Evolutionary conservation across 176 grass and related monocot genomes (phyloP).

Genomic region (Secale cereale): DNA sequence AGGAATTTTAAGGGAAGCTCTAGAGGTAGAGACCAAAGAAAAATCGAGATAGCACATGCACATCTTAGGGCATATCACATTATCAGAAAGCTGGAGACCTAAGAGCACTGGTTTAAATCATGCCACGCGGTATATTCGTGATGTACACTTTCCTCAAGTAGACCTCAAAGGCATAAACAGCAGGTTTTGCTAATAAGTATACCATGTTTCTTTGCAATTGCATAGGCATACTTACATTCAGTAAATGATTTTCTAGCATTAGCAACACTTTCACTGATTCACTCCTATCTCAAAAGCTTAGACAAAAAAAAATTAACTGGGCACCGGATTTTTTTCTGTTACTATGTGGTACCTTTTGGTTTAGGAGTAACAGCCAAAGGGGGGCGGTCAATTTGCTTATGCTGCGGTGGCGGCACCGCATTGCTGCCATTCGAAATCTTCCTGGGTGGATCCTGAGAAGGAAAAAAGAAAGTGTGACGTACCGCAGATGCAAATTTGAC

Average conservation of each 20-base stretch:
- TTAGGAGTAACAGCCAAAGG: not conserved
- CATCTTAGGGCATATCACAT: not conserved
- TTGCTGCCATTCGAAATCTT: constrained; percentile 20
- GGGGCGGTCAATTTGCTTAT: not conserved
- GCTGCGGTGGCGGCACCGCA: not conserved
- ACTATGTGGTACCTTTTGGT: constrained; percentile 26
- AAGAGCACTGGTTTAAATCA: not conserved
- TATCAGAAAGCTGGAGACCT: not conserved
- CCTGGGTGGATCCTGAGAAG: constrained; percentile 31
- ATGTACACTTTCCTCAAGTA: not conserved
- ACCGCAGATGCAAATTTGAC: not conserved
- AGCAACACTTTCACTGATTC: not conserved
- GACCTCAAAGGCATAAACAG: not conserved
- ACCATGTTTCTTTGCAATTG: not conserved
- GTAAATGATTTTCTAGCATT: not conserved
- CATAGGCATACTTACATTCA: not conserved
- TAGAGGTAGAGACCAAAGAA: not conserved
- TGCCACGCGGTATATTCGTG: not conserved
- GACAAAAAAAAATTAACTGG: not conserved
- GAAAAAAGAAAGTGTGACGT: not conserved
- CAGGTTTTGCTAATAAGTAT: not conserved
- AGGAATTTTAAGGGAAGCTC: not conserved
- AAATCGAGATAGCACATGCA: not conserved
- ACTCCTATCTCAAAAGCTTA: not conserved
- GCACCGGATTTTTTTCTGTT: not conserved